These are phyloP conservation scores for Exophiala sp. DNA, from an alignment of 2,329 filamentous ascomycete species.

Conservation along the genomic window DNA sequence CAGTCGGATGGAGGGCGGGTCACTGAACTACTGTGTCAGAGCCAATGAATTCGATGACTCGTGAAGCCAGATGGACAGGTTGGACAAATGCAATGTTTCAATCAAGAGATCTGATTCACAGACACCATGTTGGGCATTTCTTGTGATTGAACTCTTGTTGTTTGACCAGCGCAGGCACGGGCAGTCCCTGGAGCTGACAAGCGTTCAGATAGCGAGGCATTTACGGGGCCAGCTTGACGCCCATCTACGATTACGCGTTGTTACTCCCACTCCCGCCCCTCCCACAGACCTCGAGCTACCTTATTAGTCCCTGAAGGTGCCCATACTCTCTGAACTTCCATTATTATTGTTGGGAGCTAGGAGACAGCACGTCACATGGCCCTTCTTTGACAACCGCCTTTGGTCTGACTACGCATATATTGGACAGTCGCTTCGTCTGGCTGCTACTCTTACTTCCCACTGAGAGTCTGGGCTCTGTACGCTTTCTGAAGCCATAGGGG, in stretches of 20 bases:
- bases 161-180: constrained; percentile 11
- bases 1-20: constrained; percentile 14
- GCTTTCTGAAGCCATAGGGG: too few species aligned
- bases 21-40: background rate
- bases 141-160: background rate
- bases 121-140: constrained; percentile 1
- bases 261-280: too few species aligned
- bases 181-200: constrained; percentile 9
- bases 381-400: too few species aligned
- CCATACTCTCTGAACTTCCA: too few species aligned
- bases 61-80: constrained; percentile 1
- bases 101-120: background rate
- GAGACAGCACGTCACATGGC: too few species aligned
- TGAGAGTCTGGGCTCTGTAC: too few species aligned
- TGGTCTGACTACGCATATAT: too few species aligned
- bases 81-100: constrained; percentile 13
- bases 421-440: too few species aligned
- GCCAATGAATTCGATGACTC: constrained; percentile 12
- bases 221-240: background rate
- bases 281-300: too few species aligned
- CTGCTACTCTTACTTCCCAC: too few species aligned
- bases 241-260: background rate
- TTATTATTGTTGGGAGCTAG: too few species aligned
- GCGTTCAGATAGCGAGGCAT: background rate
- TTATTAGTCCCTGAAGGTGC: too few species aligned